phyloP scores from a whole-genome alignment of 208 protist species.

The Jaenimonas drosophilae region DNA sequence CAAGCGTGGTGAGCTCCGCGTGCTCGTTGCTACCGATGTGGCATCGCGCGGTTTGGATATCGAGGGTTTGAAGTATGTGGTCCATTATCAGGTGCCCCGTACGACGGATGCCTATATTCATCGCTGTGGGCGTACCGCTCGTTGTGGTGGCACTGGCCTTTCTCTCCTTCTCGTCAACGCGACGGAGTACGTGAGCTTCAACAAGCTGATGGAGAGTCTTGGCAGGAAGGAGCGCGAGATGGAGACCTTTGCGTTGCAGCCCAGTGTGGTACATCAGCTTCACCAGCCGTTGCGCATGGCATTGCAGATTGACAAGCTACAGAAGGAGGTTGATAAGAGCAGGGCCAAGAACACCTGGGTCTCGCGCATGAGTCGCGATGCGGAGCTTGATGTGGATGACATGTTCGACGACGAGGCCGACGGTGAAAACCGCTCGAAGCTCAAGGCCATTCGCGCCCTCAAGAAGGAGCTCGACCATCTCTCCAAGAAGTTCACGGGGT shows the following conservation, averaged over 20 bases:
- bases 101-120: conserved; percentile 95
- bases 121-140: conserved; percentile 94
- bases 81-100: conserved; percentile 96
- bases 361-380: conserved; percentile 57
- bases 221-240: conserved; percentile 47
- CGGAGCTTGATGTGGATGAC: conserved; percentile 74
- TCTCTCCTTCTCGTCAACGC: conserved; percentile 80
- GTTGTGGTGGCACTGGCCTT: conserved; percentile 76
- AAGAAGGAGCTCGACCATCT: conserved; percentile 48
- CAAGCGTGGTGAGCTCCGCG: conserved; percentile 38
- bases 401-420: conserved; percentile 73
- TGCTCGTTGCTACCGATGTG: conserved; percentile 91
- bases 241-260: conserved; percentile 73
- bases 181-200: conserved; percentile 79
- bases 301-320: conserved; percentile 82
- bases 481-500: conserved; percentile 55
- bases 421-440: conserved; percentile 54
- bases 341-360: conserved; percentile 59
- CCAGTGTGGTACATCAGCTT: conserved; percentile 72
- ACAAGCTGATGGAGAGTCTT: conserved; percentile 73
- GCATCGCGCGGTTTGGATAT: conserved; percentile 94
- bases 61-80: conserved; percentile 91
- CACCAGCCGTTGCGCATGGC: conserved; percentile 64
- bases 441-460: conserved; percentile 68
- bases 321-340: conserved; percentile 77